Base-by-base conservation (phyloP, 148 eudicot genomes). In the Rhododendron simsii region DNA sequence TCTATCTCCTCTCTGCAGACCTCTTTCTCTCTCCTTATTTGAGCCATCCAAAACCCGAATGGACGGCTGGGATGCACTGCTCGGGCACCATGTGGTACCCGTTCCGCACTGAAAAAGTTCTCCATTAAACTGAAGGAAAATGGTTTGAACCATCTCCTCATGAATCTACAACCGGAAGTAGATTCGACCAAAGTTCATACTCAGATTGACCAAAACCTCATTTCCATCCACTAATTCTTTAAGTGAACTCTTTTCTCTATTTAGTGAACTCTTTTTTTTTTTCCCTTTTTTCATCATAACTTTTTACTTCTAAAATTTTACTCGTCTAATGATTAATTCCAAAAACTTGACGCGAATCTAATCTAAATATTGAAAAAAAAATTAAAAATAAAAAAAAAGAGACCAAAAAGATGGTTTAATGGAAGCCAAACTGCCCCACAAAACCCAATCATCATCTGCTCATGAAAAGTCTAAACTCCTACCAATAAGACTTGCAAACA, bases 171-270 rank as follows among this genome's bases (percentile, higher is more conserved):
- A 8, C 74, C 16, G 37, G 16, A 20, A 82, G 48, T 20, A 37
- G 73, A 39, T 81, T 82, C 48, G 76, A n/a, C 76, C 53, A 21
- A 13, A 21, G 69, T 35, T 15, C 51, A 33, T 33, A 61, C 16
- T 9, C 16, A 14, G 26, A 30, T 14, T 23, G 76, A 63, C 45
- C n/a, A 65, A 41, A 50, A 13, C 7, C 69, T 28, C 84, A 82
- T 59, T 82, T 37, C 84, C 21, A 81, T 81, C 16, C 41, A 28
- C 65, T 10, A 81, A 81, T 33, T 81, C 84, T 12, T 16, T 41
- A 13, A 44, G 26, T 61, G 67, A 61, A 59, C 9, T 21, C 7
- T 59, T 5, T 5, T 59, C n/a, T 0, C 0, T 59, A n/a, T 59
- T 21, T 18, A 59, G 65, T 21, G 65, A 59, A 59, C 23, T 12